Evolutionary conservation across 2,329 filamentous ascomycete genomes (phyloP).

Genomic region (Pseudogymnoascus sp.): DNA sequence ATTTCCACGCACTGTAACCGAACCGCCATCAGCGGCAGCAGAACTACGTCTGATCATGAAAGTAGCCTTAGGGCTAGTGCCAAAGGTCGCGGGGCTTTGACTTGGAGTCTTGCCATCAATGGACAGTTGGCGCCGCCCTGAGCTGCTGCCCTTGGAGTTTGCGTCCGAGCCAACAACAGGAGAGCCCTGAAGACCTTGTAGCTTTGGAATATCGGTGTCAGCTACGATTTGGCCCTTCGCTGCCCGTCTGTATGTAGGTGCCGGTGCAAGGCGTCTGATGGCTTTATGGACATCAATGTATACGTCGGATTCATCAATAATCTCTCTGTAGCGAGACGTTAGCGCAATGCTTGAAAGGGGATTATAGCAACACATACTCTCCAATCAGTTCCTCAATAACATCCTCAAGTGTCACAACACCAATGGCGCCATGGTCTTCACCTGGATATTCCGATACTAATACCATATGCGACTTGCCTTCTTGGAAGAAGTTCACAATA

Average conservation of each 20-base stretch:
- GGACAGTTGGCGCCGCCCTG: conserved; percentile 15
- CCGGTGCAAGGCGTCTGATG: conserved; percentile 79
- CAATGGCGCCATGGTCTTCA: conserved; percentile 82
- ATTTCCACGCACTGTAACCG: conserved; percentile 52
- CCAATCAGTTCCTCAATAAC: conserved; percentile 98
- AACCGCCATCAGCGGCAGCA: conserved; percentile 46
- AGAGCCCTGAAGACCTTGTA: conserved; percentile 17
- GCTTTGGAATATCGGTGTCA: conserved; percentile 33
- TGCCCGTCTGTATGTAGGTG: conserved; percentile 30
- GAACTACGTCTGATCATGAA: conserved; percentile 55
- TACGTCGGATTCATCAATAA: conserved; percentile 97
- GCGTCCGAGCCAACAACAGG: conserved; percentile 8
- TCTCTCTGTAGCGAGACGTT: conserved; percentile 59
- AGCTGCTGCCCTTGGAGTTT: conserved; percentile 29
- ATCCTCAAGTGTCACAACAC: conserved; percentile 93
- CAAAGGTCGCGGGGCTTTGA: conserved; percentile 17
- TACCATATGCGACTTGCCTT: conserved; percentile 98
- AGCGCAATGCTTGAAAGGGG: conserved; percentile 12
- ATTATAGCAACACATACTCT: conserved; percentile 56
- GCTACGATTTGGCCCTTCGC: conserved; percentile 45
- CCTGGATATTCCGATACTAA: conserved; percentile 84
- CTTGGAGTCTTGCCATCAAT: conserved; percentile 2
- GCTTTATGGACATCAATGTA: conserved; percentile 98
- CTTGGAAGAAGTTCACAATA: conserved; percentile 99
- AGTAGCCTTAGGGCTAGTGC: conserved; percentile 39